phyloP scores from a whole-genome alignment of 306 rosid genomes.

The Sesbania bispinosa region DNA sequence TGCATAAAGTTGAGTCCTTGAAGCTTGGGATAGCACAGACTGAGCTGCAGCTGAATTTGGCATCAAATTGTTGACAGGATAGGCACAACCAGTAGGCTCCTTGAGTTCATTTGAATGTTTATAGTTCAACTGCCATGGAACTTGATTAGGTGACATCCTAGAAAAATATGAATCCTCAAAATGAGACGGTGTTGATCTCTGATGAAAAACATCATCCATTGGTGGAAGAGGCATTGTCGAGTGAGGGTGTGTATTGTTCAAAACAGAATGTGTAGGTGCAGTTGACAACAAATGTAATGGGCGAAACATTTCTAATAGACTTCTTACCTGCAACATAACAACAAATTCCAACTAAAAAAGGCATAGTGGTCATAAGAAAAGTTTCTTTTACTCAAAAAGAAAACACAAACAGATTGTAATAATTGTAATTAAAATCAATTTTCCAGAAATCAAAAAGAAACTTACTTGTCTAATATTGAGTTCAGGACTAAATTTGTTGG shows the following conservation, averaged over 20 bases:
- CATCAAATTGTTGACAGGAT: not conserved
- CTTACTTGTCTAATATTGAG: slow-evolving; percentile 40
- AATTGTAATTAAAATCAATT: not conserved
- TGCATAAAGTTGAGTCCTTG: slow-evolving; percentile 24
- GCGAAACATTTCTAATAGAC: slow-evolving; percentile 36
- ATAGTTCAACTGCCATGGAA: slow-evolving; percentile 19
- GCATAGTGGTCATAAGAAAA: not conserved
- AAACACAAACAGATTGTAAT: not conserved
- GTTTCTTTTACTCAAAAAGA: not conserved
- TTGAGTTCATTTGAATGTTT: slow-evolving; percentile 2
- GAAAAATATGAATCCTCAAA: not conserved
- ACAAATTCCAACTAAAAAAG: slow-evolving; percentile 16
- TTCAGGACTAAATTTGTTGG: slow-evolving; percentile 42
- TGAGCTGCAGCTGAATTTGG: slow-evolving; percentile 15
- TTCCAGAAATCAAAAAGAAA: slow-evolving; percentile 7
- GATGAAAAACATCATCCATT: slow-evolving; percentile 11
- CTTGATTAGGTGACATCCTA: slow-evolving; percentile 18
- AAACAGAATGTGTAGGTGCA: slow-evolving; percentile 12
- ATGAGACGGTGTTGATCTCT: not conserved
- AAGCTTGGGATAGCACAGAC: slow-evolving; percentile 22
- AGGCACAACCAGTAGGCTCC: slow-evolving; percentile 7
- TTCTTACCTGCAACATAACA: slow-evolving; percentile 36
- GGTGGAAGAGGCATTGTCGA: not conserved
- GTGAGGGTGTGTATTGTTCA: not conserved
- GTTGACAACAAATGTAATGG: slow-evolving; percentile 21